Conservation (phyloP, 768 basidiomycete genomes). For the Leucocoprinus leucothites region DNA sequence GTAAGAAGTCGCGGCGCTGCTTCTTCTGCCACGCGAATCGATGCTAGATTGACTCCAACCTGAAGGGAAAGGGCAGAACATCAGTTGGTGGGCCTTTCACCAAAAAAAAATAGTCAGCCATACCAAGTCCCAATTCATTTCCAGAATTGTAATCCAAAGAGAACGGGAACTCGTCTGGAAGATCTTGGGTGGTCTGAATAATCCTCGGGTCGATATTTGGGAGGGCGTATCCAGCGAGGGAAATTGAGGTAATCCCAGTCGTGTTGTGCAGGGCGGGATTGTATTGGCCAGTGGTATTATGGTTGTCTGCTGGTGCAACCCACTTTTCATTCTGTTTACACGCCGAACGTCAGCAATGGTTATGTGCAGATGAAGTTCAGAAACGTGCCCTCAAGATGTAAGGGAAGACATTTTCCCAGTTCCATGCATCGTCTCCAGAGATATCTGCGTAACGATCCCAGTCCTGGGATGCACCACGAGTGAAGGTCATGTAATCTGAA, state of each 20-base stretch:
- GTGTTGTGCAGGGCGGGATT: slow-evolving; percentile 26
- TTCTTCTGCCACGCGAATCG: slow-evolving; percentile 1
- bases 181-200: slow-evolving; percentile 11
- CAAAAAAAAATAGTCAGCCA: background rate
- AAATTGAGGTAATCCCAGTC: slow-evolving; percentile 21
- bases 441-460: slow-evolving; percentile 27
- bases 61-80: background rate
- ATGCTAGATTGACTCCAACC: slow-evolving; percentile 11
- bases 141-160: slow-evolving; percentile 19
- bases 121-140: background rate
- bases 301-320: slow-evolving; percentile 24
- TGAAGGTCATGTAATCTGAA: slow-evolving; percentile 22
- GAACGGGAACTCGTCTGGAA: slow-evolving; percentile 7
- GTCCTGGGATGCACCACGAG: slow-evolving; percentile 23
- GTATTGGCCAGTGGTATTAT: slow-evolving; percentile 28
- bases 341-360: background rate
- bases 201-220: slow-evolving; percentile 18
- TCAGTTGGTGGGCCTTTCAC: background rate
- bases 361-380: slow-evolving; percentile 1
- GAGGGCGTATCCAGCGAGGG: slow-evolving; percentile 20
- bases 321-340: slow-evolving; percentile 27
- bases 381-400: slow-evolving; percentile 15
- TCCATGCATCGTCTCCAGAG: slow-evolving; percentile 30
- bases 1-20: slow-evolving; percentile 30
- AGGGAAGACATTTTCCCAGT: slow-evolving; percentile 24